Conservation (phyloP, 768 basidiomycete species). For the Gymnopilus junonius region DNA sequence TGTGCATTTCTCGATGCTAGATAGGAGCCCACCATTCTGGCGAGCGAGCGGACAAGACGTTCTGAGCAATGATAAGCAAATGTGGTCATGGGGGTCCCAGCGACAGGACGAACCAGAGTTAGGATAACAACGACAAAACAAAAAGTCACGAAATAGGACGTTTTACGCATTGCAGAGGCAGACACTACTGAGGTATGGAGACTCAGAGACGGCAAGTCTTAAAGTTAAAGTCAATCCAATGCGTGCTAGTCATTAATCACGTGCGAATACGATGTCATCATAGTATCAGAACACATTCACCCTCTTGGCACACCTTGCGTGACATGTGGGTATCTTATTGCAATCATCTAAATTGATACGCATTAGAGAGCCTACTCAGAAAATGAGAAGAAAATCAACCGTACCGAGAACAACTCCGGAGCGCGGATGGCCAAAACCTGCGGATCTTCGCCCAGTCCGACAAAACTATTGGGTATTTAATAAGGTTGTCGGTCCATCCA, state of each 20-base stretch:
- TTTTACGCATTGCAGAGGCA: constrained; percentile 58
- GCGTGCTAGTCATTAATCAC: not conserved
- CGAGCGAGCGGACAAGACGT: constrained; percentile 56
- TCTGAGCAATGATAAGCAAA: constrained; percentile 40
- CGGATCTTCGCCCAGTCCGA: constrained; percentile 85
- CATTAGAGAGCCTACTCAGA: not conserved
- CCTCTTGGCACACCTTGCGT: constrained; percentile 56
- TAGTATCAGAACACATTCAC: constrained; percentile 7
- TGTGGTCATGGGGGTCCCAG: not conserved
- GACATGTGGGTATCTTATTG: constrained; percentile 71
- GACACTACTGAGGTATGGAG: not conserved
- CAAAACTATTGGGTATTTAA: constrained; percentile 53
- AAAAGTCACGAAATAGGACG: constrained; percentile 69
- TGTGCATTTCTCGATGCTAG: not conserved
- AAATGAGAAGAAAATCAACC: not conserved
- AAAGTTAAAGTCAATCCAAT: not conserved
- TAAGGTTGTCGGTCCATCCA: not conserved
- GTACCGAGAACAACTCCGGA: constrained; percentile 70
- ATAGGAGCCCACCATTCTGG: constrained; percentile 59
- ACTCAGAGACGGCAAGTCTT: not conserved
- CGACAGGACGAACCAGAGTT: constrained; percentile 48
- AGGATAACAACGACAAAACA: constrained; percentile 54
- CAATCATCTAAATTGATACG: constrained; percentile 56
- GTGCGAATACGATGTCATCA: not conserved
- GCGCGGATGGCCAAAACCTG: constrained; percentile 74